A percentile compares a stretch with the other conserved stretches of the same genome.
phyloP scores from a whole-genome alignment of 345 rosid species.

The Rhodamnia rubescens region DNA sequence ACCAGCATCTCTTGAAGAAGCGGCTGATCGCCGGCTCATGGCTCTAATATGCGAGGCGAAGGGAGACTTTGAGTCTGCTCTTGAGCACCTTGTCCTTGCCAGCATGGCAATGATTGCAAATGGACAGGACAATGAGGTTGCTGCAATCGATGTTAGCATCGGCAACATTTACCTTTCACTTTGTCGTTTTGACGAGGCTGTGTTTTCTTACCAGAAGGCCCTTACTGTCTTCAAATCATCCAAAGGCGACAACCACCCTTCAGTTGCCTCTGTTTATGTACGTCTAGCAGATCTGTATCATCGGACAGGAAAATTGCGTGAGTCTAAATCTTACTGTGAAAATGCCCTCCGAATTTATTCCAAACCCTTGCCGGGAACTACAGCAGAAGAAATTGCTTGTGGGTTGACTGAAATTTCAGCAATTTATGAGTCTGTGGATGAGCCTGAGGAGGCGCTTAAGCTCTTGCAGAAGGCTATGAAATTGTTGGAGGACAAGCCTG shows the following conservation, averaged over 20 bases:
- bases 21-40: constrained; percentile 92
- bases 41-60: constrained; percentile 91
- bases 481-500: constrained; percentile 90
- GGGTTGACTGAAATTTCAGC: constrained; percentile 93
- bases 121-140: constrained; percentile 90
- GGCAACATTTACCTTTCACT: constrained; percentile 87
- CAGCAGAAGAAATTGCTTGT: constrained; percentile 81
- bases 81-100: constrained; percentile 95
- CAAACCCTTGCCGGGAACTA: constrained; percentile 94
- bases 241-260: constrained; percentile 91
- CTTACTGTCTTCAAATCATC: constrained; percentile 93
- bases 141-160: constrained; percentile 91
- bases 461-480: constrained; percentile 90
- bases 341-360: constrained; percentile 84
- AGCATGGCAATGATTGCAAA: constrained; percentile 99
- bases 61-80: constrained; percentile 86
- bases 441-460: constrained; percentile 97
- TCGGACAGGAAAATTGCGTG: constrained; percentile 90
- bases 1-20: constrained; percentile 95
- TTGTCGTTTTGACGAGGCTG: constrained; percentile 91
- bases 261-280: constrained; percentile 85
- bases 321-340: constrained; percentile 91
- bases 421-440: constrained; percentile 91
- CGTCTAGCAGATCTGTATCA: constrained; percentile 95
- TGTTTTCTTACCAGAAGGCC: constrained; percentile 97